Base-by-base conservation (phyloP, 257 asterid species). In the Plantago major region DNA sequence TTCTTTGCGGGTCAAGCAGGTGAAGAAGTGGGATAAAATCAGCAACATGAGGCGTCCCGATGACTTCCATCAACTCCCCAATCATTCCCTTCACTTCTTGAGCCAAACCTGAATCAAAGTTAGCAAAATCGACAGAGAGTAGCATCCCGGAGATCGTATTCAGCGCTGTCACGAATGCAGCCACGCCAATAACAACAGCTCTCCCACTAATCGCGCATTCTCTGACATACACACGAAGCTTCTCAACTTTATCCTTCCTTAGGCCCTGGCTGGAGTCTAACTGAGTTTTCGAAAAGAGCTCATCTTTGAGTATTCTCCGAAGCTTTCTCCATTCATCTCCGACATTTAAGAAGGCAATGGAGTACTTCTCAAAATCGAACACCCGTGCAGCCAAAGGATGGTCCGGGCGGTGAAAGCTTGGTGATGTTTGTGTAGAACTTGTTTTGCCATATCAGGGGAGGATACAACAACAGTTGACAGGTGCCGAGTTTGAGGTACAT, bases 31-130 rank as follows among this genome's bases (percentile, higher is more conserved):
- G 60, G 38, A 54, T 22, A 30, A 54, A 54, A 28, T 54, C 60
- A 12, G 60, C 60, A 22, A 54, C 9, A 28, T 54, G 22, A 22
- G 60, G 60, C 26, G 60, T 54, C 42, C 60, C 60, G 16, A 54
- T 33, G 38, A 54, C 60, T 54, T 26, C 28, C 16, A 54, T 54
- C 60, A 54, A 22, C 38, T 15, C 60, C 14, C 60, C 18, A 54
- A 54, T 54, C 26, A 14, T 54, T 10, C 28, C 60, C 14, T 54
- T 54, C 10, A 54, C 28, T 54, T 54, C 60, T 30, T 54, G 60
- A 26, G 60, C 28, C 11, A 42, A 28, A 54, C 15, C 60, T 17
- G 60, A 54, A 33, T 54, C 60, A 30, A 54, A 54, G 38, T 54
- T n/a, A 28, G 44, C 60, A 28, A 54, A 13, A 28, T 54, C 60